Evolutionary conservation across 1,139 yeast genomes (phyloP), one percentile per base, ranked within the genome.

Genomic region (Scheffersomyces quercinus): DNA sequence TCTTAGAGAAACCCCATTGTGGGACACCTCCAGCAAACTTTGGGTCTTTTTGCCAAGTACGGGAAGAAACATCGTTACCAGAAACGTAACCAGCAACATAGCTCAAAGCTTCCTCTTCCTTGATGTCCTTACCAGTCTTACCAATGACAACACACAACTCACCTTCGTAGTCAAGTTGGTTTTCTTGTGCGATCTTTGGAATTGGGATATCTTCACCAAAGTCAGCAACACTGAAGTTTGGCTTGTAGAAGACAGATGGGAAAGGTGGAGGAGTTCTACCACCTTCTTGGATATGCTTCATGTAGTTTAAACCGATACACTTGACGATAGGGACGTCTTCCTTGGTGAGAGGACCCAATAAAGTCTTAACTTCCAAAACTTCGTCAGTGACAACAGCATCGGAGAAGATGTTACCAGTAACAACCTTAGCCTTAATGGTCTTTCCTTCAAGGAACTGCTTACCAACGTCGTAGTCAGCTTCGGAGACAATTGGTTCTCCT

Each of bases 91-190:
- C 84, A 26, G 77, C 56, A 3, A 79, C 76, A 47, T 77, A 68
- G 38, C 69, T 63, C 40, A 72, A 57, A 2, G 83, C 83, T 16
- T 75, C 63, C 28, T 61, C 68, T 12, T 59, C 65, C 14, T 65
- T 41, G 15, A 79, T 77, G 48, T 77, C 67, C 46, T 62, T 65
- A 29, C 78, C 77, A 8, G 62, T 52, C 53, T 70, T 74, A n/a
- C 83, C 83, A 46, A 79, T 77, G 5, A 79, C 76, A 24, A 75
- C 71, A 8, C 75, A 80, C 35, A 79, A 68, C 52, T 79, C 84
- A 36, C 77, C 77, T 52, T 79, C 83, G 51, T 78, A 79, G 52
- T 79, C 83, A 15, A 71, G 60, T 42, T 55, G 58, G 9, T 52
- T 48, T 8, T 55, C 52, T 51, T 72, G 79, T n/a, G 76, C 76